phyloP scores from a whole-genome alignment of 805 yeast species.

The Zygosaccharomyces rouxii region DNA sequence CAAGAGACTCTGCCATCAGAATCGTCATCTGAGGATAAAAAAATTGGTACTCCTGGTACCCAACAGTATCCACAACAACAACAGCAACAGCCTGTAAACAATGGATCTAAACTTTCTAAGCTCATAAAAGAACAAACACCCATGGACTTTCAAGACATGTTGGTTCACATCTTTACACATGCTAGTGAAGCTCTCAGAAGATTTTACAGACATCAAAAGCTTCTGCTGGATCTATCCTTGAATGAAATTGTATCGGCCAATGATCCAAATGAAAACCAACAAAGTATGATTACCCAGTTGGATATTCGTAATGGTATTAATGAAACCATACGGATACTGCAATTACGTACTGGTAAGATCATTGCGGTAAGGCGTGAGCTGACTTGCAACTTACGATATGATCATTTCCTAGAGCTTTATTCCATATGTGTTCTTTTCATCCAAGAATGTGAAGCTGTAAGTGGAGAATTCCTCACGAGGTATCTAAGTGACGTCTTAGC shows the following conservation, averaged over 20 bases:
- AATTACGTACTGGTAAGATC: constrained; percentile 71
- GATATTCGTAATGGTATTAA: constrained; percentile 65
- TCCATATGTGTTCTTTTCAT: constrained; percentile 64
- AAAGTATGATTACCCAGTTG: constrained; percentile 47
- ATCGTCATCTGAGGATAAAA: constrained; percentile 12
- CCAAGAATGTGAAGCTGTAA: constrained; percentile 76
- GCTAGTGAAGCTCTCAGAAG: constrained; percentile 71
- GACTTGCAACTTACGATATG: constrained; percentile 51
- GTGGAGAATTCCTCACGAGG: constrained; percentile 57
- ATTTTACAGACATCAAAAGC: constrained; percentile 71
- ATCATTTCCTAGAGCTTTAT: constrained; percentile 64
- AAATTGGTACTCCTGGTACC: constrained; percentile 1
- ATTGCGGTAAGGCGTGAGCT: constrained; percentile 73
- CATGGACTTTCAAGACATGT: constrained; percentile 68
- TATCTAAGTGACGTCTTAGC: constrained; percentile 64
- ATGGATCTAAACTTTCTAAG: constrained; percentile 40
- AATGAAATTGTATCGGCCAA: constrained; percentile 36
- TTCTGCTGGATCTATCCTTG: constrained; percentile 66
- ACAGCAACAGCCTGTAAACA: constrained; percentile 29
- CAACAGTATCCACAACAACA: constrained; percentile 6
- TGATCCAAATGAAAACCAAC: constrained; percentile 24
- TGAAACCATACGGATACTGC: constrained; percentile 65
- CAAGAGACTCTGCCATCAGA: constrained; percentile 28
- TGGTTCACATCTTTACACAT: constrained; percentile 53
- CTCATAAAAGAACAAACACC: constrained; percentile 64